A percentile compares a stretch with the other conserved stretches of the same genome.
Evolutionary conservation across 352 stramenopile genomes (phyloP).

Genomic region (Vaucheria bursata): DNA sequence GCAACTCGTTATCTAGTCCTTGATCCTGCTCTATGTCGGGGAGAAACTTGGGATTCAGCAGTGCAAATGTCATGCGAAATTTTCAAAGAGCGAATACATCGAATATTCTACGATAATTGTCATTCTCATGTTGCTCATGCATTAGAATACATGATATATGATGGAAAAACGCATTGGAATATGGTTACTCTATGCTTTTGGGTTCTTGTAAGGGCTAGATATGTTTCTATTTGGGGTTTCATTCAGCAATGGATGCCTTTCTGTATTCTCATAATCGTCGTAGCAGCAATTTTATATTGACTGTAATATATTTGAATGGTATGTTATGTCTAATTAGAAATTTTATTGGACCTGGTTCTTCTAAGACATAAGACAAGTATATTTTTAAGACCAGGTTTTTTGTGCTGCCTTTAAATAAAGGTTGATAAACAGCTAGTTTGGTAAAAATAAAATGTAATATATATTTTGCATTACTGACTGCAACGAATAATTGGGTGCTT

Average conservation of each 20-base stretch:
- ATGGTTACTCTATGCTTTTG: constrained; percentile 52
- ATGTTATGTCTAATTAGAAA: too few relatives aligned
- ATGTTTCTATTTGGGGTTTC: constrained; percentile 38
- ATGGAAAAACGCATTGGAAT: constrained; percentile 50
- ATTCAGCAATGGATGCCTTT: constrained; percentile 51
- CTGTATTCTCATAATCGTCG: constrained; percentile 29
- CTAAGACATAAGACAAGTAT: too few relatives aligned
- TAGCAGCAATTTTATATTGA: constrained; percentile 23
- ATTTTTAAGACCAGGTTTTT: constrained; percentile 2
- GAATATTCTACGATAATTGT: constrained; percentile 85
- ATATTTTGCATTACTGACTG: too few relatives aligned
- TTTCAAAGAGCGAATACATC: constrained; percentile 80
- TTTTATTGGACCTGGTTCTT: too few relatives aligned
- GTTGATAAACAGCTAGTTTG: too few relatives aligned
- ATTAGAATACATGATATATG: constrained; percentile 50
- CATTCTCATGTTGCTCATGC: constrained; percentile 76
- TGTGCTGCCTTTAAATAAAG: too few relatives aligned
- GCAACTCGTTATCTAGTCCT: constrained; percentile 77
- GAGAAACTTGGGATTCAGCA: constrained; percentile 66
- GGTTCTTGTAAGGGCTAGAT: constrained; percentile 53
- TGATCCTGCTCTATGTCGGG: constrained; percentile 49
- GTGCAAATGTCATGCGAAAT: constrained; percentile 64
- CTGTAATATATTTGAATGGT: neutral
- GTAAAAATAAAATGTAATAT: too few relatives aligned
- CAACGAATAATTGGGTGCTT: too few relatives aligned